These are phyloP conservation scores for Mycena citricolor DNA, from an alignment of 1,284 basidiomycete genomes.

Conservation along the genomic window DNA sequence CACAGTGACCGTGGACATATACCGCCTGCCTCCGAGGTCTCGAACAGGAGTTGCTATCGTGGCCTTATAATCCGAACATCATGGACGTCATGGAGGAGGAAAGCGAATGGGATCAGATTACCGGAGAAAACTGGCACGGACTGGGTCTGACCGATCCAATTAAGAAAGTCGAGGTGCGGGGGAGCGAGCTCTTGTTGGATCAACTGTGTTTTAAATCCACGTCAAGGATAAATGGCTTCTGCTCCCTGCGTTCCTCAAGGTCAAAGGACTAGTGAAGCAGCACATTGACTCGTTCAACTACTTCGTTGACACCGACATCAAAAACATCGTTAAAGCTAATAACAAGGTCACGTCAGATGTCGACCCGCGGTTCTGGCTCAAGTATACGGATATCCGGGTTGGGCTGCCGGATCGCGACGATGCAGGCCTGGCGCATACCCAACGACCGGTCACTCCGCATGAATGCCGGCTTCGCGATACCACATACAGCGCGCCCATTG, in stretches of 20 bases:
- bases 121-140: conserved; percentile 64
- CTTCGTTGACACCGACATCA: conserved; percentile 96
- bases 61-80: too few species aligned
- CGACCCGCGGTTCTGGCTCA: conserved; percentile 96
- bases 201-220: conserved; percentile 11
- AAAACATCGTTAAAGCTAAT: conserved; percentile 94
- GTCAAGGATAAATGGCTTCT: conserved; percentile 95
- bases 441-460: conserved; percentile 93
- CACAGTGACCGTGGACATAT: too few species aligned
- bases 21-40: too few species aligned
- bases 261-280: conserved; percentile 93
- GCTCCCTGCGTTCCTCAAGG: conserved; percentile 91
- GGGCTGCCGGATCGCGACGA: conserved; percentile 91
- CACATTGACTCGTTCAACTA: conserved; percentile 99
- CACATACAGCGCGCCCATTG: conserved; percentile 93
- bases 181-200: neutral
- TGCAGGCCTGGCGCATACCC: conserved; percentile 75
- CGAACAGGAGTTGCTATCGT: too few species aligned
- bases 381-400: conserved; percentile 94
- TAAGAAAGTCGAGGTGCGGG: conserved; percentile 71
- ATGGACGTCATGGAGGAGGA: conserved; percentile 34
- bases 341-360: conserved; percentile 94
- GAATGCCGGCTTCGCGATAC: conserved; percentile 97
- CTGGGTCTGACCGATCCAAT: conserved; percentile 76
- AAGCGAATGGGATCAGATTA: conserved; percentile 61